Evolutionary conservation across 1,284 basidiomycete species (phyloP).

Genomic region (Leccinum subspadiceum): DNA sequence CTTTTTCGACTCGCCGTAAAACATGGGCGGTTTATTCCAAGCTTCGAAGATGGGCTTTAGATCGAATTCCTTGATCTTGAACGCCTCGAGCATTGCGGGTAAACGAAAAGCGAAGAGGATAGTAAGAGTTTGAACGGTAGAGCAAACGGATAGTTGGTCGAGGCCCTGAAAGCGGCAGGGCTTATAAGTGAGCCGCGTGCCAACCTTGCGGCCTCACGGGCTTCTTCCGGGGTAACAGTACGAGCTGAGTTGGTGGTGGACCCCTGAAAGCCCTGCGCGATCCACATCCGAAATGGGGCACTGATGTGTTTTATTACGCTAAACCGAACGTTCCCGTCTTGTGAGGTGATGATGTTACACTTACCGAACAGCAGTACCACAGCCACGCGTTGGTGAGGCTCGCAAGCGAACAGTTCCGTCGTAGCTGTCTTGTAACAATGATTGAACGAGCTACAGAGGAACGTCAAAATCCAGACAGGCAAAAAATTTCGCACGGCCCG

Average conservation of each 20-base stretch:
- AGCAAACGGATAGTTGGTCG: conserved; percentile 16
- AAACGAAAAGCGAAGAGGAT: not conserved
- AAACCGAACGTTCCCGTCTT: conserved; percentile 17
- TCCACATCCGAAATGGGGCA: conserved; percentile 7
- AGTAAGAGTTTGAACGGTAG: conserved; percentile 7
- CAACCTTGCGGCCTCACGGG: conserved; percentile 27
- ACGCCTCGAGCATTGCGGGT: conserved; percentile 58
- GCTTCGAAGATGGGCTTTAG: conserved; percentile 59
- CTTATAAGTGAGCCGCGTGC: conserved; percentile 31
- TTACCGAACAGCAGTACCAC: conserved; percentile 1
- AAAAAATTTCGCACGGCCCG: conserved; percentile 1
- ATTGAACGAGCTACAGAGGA: not conserved
- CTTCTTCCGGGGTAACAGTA: conserved; percentile 29
- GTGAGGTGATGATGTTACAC: conserved; percentile 2
- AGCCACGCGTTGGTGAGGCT: not conserved
- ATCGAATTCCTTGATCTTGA: conserved; percentile 73
- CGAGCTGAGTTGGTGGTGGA: conserved; percentile 11
- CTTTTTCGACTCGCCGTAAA: conserved; percentile 63
- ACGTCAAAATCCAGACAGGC: not conserved
- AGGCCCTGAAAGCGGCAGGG: conserved; percentile 11
- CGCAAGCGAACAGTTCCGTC: not conserved
- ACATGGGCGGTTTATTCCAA: conserved; percentile 64
- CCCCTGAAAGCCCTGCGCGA: conserved; percentile 23
- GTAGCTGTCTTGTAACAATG: not conserved
- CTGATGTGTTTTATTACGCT: not conserved